phyloP scores from a whole-genome alignment of 1,139 yeast species.

The Lizanozyma gosingica region DNA sequence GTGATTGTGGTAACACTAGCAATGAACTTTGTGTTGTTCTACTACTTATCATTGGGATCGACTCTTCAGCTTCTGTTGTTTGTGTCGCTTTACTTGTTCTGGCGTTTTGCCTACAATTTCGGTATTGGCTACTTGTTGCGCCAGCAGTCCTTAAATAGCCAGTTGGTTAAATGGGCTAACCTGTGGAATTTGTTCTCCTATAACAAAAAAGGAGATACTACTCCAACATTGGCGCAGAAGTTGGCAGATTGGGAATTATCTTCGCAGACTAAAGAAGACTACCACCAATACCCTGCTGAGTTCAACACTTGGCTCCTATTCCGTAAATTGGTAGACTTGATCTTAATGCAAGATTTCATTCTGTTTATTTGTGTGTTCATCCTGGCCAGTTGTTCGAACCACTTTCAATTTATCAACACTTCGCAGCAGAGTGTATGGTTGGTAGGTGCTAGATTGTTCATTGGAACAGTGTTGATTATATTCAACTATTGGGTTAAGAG shows the following conservation, averaged over 20 bases:
- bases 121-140: constrained; percentile 71
- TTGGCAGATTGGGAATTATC: constrained; percentile 27
- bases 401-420: constrained; percentile 29
- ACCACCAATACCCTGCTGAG: constrained; percentile 49
- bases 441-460: constrained; percentile 25
- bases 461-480: constrained; percentile 44
- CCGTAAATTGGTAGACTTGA: constrained; percentile 72
- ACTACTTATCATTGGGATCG: constrained; percentile 18
- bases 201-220: constrained; percentile 1
- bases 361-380: constrained; percentile 64
- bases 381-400: constrained; percentile 38
- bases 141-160: constrained; percentile 54
- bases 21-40: constrained; percentile 45
- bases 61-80: constrained; percentile 34
- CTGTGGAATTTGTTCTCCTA: constrained; percentile 36
- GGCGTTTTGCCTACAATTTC: constrained; percentile 71
- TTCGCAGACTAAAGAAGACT: not conserved
- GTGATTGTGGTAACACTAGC: constrained; percentile 45
- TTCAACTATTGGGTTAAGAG: constrained; percentile 83
- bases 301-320: constrained; percentile 80
- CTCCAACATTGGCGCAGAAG: constrained; percentile 24
- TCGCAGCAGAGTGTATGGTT: constrained; percentile 25
- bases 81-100: constrained; percentile 52
- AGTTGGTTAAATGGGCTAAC: constrained; percentile 49
- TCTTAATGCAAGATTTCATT: constrained; percentile 79